phyloP scores from a whole-genome alignment of 1,284 basidiomycete species.

The Leucocoprinus gongylophorus region DNA sequence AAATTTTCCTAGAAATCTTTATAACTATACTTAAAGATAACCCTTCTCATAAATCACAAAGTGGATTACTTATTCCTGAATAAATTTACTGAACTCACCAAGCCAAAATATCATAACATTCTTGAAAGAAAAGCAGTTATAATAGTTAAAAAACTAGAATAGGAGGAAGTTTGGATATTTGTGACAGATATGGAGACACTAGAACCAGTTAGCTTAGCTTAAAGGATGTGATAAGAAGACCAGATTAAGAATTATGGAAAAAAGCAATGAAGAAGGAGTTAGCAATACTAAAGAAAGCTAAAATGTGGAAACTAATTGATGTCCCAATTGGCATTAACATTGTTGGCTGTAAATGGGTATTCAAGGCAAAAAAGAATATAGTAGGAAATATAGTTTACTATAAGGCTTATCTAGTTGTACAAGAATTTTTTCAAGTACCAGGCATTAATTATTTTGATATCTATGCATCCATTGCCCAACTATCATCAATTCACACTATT shows the following conservation, averaged over 20 bases:
- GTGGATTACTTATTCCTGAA: too few relatives aligned
- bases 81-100: too few relatives aligned
- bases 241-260: neutral
- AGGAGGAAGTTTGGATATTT: too few relatives aligned
- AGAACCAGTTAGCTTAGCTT: neutral
- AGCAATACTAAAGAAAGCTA: neutral
- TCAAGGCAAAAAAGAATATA: slow-evolving; percentile 3
- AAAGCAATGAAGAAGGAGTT: slow-evolving; percentile 3
- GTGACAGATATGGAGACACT: too few relatives aligned
- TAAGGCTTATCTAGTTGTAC: slow-evolving; percentile 21
- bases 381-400: slow-evolving; percentile 14
- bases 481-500: slow-evolving; percentile 25
- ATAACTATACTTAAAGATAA: too few relatives aligned
- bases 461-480: slow-evolving; percentile 29
- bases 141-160: neutral
- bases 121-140: neutral
- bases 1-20: too few relatives aligned
- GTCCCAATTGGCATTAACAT: neutral
- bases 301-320: slow-evolving; percentile 5
- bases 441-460: slow-evolving; percentile 27
- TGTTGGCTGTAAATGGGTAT: neutral
- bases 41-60: too few relatives aligned
- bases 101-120: neutral
- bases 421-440: slow-evolving; percentile 20
- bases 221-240: neutral